These are phyloP conservation scores for Aspergillus indologenus DNA, from an alignment of 495 filamentous ascomycete species.

Conservation along the genomic window DNA sequence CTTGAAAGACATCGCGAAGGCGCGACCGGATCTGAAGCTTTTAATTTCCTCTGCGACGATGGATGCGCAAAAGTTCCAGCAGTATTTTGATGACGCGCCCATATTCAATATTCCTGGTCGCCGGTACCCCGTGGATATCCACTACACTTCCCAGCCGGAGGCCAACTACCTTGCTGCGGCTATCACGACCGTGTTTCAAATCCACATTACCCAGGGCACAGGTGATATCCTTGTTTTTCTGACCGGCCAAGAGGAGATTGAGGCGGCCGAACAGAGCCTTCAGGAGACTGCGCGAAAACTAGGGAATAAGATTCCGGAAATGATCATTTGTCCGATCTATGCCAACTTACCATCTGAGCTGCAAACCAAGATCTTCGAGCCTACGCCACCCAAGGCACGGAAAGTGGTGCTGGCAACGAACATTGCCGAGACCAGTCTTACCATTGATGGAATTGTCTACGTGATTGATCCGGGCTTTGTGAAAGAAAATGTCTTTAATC, in stretches of 20 bases:
- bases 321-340: conserved; percentile 85
- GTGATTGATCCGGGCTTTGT: conserved; percentile 91
- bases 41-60: conserved; percentile 94
- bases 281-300: conserved; percentile 78
- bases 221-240: conserved; percentile 92
- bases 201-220: conserved; percentile 80
- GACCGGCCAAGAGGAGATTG: conserved; percentile 89
- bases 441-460: conserved; percentile 88
- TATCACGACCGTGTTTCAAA: conserved; percentile 93
- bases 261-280: conserved; percentile 76
- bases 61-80: conserved; percentile 88
- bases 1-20: conserved; percentile 86
- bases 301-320: conserved; percentile 77
- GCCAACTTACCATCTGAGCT: conserved; percentile 83
- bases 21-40: conserved; percentile 82
- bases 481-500: conserved; percentile 94
- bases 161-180: conserved; percentile 91
- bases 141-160: conserved; percentile 89
- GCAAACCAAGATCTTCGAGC: conserved; percentile 87
- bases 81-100: conserved; percentile 91
- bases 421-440: conserved; percentile 85
- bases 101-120: conserved; percentile 97
- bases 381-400: conserved; percentile 72
- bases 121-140: conserved; percentile 85
- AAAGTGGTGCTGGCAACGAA: conserved; percentile 90